Base-by-base conservation (phyloP, 306 rosid species). In the Vigna unguiculata region DNA sequence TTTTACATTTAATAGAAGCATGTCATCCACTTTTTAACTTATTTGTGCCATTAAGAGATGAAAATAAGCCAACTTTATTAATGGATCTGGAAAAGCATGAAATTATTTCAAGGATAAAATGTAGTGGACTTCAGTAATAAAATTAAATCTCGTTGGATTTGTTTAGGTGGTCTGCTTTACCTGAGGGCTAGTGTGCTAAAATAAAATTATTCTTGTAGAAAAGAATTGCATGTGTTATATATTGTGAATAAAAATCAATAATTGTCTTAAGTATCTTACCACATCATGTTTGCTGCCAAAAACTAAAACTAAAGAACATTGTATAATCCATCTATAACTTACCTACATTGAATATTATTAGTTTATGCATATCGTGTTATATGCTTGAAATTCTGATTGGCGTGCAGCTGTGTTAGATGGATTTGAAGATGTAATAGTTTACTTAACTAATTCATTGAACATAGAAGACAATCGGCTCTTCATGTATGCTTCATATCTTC, bases 311-410 rank as follows among this genome's bases (percentile, higher is more conserved):
- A 40, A 19, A 1, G 20, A 14, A 71, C 8, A 30, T 45, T 65
- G 5, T 72, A 7, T 30, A 6, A 67, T 11, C 41, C 4, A 6
- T 71, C 32, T 25, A 14, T 25, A 46, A 49, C 77, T 24, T 51
- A 52, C 62, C 61, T 51, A 40, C 69, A 28, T n/a, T 25, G 9
- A 40, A 65, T 52, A 8, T 16, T 76, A 12, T 61, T 20, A 46
- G 52, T 61, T 70, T 51, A 51, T 59, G 77, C 62, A 60, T 76
- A 51, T 19, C 58, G 62, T 81, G 62, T 81, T 68, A 69, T 43
- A 60, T 54, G 74, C 8, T 12, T 34, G 30, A n/a, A 28, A 28
- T 28, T 28, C 0, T 28, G 21, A 40, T 60, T 60, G 28, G 38
- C 65, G 10, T 63, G 10, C 13, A 65, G 24, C 43, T 45, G 5